Base-by-base conservation (phyloP, 2,329 filamentous ascomycete genomes). In the Cladosporium sp. region DNA sequence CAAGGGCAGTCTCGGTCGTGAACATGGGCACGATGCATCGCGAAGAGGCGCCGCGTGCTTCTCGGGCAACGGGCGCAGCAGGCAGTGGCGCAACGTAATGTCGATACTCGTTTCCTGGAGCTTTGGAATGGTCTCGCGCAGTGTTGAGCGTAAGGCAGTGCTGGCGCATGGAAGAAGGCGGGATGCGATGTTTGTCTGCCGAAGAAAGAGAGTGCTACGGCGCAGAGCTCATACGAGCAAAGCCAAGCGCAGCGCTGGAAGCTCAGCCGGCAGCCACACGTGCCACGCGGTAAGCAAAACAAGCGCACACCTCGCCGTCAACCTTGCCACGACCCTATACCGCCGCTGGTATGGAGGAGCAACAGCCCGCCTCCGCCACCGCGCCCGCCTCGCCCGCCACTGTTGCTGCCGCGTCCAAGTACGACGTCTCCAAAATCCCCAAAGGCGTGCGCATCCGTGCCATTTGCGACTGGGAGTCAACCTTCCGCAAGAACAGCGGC, bases 391-490 rank as follows among this genome's bases (percentile, higher is more conserved):
- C 42, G 20, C 5, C 45, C n/a, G n/a, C 28, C n/a, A 14, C 28
- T 14, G 7, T 15, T 3, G 28, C 30, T 4, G 15, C 42, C 19
- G 19, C 20, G 1, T 30, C 30, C n/a, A 50, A 37, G 17, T 50
- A 50, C 47, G 47, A 50, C 47, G 47, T 50, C 30, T 34, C 47
- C 30, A 37, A 37, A 19, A 50, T 50, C 30, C 47, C 47, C 49
- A 51, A 51, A 39, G 20, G 49, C 36, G 14, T 25, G 12, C 49
- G 49, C 49, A 25, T 51, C 19, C 49, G 36, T 17, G 49, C 49
- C 30, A 51, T 51, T 19, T 51, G 49, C 36, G 49, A 51, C 17
- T 51, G 49, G 49, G 49, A 51, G 49, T 37, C 36, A 34, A 51
- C 28, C 14, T 38, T 36, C 5, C 49, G 49, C 49, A 25, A 28